Percentiles rank a stretch among this genome's conserved stretches.
Evolutionary conservation across 2,329 filamentous ascomycete species (phyloP).

Genomic region (Penicillium brevicompactum): DNA sequence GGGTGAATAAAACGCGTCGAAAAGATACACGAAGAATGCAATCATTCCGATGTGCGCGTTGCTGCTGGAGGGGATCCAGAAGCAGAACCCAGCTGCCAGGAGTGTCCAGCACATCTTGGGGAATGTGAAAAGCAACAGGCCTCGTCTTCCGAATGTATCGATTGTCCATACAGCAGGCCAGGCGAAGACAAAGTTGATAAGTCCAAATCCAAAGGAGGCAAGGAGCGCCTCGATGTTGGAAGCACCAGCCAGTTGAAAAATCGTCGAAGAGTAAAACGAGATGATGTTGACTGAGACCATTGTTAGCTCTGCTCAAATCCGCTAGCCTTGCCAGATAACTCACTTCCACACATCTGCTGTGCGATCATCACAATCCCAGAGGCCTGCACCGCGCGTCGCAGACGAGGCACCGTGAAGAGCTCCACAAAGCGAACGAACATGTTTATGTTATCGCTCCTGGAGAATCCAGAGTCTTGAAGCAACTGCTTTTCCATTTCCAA

Average conservation of each 20-base stretch:
- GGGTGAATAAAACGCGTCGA: slow-evolving; percentile 72
- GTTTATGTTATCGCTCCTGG: slow-evolving; percentile 16
- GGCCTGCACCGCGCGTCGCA: slow-evolving; percentile 28
- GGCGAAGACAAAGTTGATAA: slow-evolving; percentile 33
- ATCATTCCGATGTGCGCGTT: slow-evolving; percentile 21
- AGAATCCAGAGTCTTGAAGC: slow-evolving; percentile 12
- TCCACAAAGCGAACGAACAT: slow-evolving; percentile 19
- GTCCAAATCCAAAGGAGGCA: slow-evolving; percentile 29
- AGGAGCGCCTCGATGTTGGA: slow-evolving; percentile 22
- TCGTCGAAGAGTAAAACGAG: slow-evolving; percentile 31
- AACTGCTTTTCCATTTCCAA: slow-evolving; percentile 32
- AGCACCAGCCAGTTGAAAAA: slow-evolving; percentile 20
- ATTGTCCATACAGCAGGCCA: slow-evolving; percentile 32
- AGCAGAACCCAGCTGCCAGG: slow-evolving; percentile 26
- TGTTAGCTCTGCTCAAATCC: too few species aligned
- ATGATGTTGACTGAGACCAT: slow-evolving; percentile 35
- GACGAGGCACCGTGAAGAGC: slow-evolving; percentile 23
- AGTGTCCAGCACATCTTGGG: slow-evolving; percentile 30
- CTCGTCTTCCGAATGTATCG: slow-evolving; percentile 28
- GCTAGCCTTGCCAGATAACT: slow-evolving; percentile 12
- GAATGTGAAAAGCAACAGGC: slow-evolving; percentile 31
- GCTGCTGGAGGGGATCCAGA: slow-evolving; percentile 18
- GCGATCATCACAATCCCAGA: slow-evolving; percentile 33
- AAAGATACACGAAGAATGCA: slow-evolving; percentile 54
- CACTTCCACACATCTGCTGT: slow-evolving; percentile 34